Percentiles rank a stretch among this genome's conserved stretches.
Conservation (phyloP, 345 rosid genomes). For the Heritiera littoralis region DNA sequence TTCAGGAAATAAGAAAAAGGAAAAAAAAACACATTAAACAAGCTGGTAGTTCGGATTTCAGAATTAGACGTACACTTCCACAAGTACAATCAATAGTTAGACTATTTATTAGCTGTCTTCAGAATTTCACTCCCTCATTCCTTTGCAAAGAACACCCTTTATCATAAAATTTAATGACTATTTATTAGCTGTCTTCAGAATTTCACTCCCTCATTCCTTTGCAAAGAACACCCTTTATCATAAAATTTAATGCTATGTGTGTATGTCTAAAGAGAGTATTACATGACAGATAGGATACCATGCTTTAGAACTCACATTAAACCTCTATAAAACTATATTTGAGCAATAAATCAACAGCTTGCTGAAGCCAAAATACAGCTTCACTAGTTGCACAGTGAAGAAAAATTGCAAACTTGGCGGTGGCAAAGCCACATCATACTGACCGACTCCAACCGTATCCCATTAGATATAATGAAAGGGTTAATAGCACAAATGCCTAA, state of each 20-base stretch:
- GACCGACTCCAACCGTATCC: too few relatives aligned
- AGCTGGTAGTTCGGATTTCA: conserved; percentile 17
- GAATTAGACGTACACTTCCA: conserved; percentile 7
- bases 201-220: neutral
- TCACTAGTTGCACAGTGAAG: neutral
- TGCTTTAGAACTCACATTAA: neutral
- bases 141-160: neutral
- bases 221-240: neutral
- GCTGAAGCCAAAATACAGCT: neutral
- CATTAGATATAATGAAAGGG: too few relatives aligned
- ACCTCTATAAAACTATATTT: neutral
- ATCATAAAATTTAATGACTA: conserved; percentile 10
- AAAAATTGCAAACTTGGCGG: neutral
- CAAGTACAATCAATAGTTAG: conserved; percentile 1
- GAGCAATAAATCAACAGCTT: neutral
- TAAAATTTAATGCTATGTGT: neutral
- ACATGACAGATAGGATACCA: neutral
- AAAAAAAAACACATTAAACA: neutral
- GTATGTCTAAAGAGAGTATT: neutral
- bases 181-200: conserved; percentile 12
- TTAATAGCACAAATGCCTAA: too few relatives aligned
- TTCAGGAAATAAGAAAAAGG: neutral
- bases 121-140: neutral
- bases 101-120: conserved; percentile 17
- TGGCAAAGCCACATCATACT: neutral